Conservation (phyloP, 2,329 filamentous ascomycete species). For the Fusarium globosum region DNA sequence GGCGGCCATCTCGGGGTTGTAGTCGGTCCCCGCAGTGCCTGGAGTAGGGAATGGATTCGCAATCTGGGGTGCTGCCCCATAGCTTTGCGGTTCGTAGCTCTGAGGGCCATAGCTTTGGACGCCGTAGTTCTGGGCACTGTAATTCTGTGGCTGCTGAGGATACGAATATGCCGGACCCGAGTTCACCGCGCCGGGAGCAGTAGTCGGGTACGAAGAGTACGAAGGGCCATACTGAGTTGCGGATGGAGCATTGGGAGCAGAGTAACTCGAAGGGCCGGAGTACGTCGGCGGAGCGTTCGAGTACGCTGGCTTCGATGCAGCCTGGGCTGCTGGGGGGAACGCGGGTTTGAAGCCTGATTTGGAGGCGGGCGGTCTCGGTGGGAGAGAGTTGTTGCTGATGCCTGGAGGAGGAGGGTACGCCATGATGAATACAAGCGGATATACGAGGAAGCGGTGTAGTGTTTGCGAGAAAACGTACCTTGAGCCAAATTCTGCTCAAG, state of each 20-base stretch:
- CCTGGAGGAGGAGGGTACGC: conserved; percentile 89
- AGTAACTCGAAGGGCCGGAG: conserved; percentile 48
- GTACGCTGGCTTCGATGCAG: conserved; percentile 54
- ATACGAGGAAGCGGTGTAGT: conserved; percentile 38
- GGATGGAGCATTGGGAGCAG: conserved; percentile 49
- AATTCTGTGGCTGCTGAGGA: conserved; percentile 39
- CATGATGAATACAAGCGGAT: conserved; percentile 73
- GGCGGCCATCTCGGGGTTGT: conserved; percentile 85
- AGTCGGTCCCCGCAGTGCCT: conserved; percentile 55
- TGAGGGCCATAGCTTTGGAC: conserved; percentile 44
- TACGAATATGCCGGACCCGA: conserved; percentile 44
- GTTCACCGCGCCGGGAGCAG: conserved; percentile 42
- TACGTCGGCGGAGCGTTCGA: conserved; percentile 45
- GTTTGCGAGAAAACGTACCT: conserved; percentile 60
- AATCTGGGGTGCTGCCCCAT: conserved; percentile 72
- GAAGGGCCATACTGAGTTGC: conserved; percentile 58
- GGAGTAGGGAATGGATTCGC: conserved; percentile 83
- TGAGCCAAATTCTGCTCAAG: conserved; percentile 57
- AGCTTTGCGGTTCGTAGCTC: conserved; percentile 47
- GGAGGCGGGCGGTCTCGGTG: conserved; percentile 78
- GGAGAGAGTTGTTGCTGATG: conserved; percentile 65
- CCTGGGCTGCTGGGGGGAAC: conserved; percentile 56
- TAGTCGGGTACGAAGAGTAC: conserved; percentile 53
- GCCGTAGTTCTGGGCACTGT: conserved; percentile 51
- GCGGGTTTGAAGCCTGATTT: conserved; percentile 60